phyloP scores from a whole-genome alignment of 2,329 filamentous ascomycete genomes.

The Colletotrichum sp. region DNA sequence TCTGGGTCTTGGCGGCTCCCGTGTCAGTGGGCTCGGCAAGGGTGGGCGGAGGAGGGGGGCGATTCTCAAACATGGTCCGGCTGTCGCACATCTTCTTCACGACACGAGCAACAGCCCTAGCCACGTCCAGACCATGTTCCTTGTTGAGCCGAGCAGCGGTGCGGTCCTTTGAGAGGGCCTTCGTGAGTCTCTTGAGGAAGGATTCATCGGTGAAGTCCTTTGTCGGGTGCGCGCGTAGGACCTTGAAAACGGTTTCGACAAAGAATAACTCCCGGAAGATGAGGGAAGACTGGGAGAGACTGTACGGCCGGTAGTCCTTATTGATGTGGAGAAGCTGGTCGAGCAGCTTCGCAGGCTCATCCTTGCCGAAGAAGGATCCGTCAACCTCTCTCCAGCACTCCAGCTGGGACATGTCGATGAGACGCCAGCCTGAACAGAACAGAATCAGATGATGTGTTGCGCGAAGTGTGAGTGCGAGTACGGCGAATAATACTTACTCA shows the following conservation, averaged over 20 bases:
- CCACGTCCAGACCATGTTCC: not conserved
- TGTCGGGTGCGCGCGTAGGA: not conserved
- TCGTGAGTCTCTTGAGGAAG: not conserved
- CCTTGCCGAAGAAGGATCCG: not conserved
- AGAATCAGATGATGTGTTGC: not conserved
- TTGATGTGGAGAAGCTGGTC: not conserved
- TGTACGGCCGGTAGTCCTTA: not conserved
- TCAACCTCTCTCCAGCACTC: not conserved
- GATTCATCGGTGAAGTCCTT: not conserved
- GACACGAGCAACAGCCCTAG: not conserved
- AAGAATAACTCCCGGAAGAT: not conserved
- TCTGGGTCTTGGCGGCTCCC: not conserved
- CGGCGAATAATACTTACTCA: not conserved
- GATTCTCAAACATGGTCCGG: not conserved
- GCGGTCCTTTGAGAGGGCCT: not conserved
- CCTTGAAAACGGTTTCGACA: not conserved
- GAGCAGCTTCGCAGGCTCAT: not conserved
- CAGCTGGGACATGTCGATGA: not conserved
- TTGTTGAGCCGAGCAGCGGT: not conserved
- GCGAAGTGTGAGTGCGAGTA: rapidly evolving
- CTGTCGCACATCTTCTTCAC: not conserved
- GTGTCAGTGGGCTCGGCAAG: not conserved
- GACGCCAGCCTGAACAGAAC: not conserved
- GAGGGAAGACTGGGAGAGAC: not conserved
- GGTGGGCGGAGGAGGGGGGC: not conserved